Evolutionary conservation across 345 rosid genomes (phyloP).

Genomic region (Geranium rotundifolium): DNA sequence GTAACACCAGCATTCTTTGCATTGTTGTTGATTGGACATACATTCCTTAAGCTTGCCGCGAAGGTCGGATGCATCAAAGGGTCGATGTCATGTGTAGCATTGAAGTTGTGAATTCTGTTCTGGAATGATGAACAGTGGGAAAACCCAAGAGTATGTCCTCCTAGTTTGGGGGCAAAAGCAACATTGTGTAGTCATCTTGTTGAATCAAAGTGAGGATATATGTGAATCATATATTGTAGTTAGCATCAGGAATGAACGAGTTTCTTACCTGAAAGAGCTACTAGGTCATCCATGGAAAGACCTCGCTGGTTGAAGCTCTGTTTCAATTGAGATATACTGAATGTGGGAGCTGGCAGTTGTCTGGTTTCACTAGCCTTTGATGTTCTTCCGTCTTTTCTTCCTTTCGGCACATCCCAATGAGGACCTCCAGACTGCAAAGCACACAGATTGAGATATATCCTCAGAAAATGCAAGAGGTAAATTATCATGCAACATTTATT

Average conservation of each 20-base stretch:
- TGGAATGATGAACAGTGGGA: constrained; percentile 82
- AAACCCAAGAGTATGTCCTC: constrained; percentile 88
- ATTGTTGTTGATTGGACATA: constrained; percentile 51
- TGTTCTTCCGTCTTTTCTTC: constrained; percentile 78
- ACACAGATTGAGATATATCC: too few species aligned
- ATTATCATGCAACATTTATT: too few species aligned
- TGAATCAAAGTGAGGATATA: too few species aligned
- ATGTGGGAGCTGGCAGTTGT: constrained; percentile 66
- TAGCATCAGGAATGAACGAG: too few species aligned
- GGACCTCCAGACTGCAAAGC: constrained; percentile 73
- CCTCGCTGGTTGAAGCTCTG: constrained; percentile 79
- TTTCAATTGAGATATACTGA: constrained; percentile 56
- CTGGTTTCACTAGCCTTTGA: constrained; percentile 70
- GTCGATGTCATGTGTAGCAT: constrained; percentile 36
- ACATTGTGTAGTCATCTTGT: too few species aligned
- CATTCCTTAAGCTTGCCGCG: constrained; percentile 34
- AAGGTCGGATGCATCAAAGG: constrained; percentile 56
- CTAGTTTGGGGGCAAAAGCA: constrained; percentile 12
- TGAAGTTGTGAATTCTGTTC: constrained; percentile 74
- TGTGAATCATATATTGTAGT: too few species aligned
- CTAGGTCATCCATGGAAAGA: constrained; percentile 57
- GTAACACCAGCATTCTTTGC: constrained; percentile 52
- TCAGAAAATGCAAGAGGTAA: too few species aligned
- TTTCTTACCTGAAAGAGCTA: constrained; percentile 80
- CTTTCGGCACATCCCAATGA: constrained; percentile 74